phyloP scores from a whole-genome alignment of 2,329 filamentous ascomycete genomes.

The Epicoccum nigrum region DNA sequence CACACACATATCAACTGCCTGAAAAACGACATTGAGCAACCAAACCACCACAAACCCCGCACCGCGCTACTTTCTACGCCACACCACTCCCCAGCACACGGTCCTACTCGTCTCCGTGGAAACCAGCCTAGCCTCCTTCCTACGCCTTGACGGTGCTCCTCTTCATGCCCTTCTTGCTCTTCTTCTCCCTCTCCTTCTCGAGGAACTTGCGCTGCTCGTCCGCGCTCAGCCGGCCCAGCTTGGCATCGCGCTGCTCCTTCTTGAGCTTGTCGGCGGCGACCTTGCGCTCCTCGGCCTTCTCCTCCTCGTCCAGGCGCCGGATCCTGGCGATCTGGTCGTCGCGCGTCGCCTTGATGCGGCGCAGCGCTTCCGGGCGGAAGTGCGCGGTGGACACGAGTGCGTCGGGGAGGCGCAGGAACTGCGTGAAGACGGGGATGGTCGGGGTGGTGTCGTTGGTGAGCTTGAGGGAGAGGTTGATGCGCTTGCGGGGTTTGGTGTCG shows the following conservation, averaged over 20 bases:
- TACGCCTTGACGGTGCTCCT: conserved; percentile 62
- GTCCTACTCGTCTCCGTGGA: no score
- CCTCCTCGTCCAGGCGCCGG: conserved; percentile 76
- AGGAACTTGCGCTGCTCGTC: conserved; percentile 60
- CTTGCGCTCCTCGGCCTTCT: conserved; percentile 67
- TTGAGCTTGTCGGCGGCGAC: conserved; percentile 67
- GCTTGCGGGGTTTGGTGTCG: conserved; percentile 84
- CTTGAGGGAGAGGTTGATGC: conserved; percentile 76
- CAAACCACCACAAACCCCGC: no score
- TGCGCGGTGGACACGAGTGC: conserved; percentile 75
- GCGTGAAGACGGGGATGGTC: conserved; percentile 76
- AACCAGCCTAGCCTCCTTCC: no score
- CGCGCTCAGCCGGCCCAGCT: conserved; percentile 73
- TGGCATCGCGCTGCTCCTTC: conserved; percentile 74
- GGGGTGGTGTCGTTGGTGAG: conserved; percentile 64
- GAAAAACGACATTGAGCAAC: no score
- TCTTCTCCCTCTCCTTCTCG: conserved; percentile 88
- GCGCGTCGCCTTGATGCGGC: conserved; percentile 79
- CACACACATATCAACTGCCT: no score
- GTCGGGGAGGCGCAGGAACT: conserved; percentile 86
- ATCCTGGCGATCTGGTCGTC: conserved; percentile 82
- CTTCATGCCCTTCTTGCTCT: conserved; percentile 73
- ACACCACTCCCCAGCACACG: no score
- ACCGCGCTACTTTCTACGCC: background rate
- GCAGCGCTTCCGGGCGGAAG: conserved; percentile 86